Evolutionary conservation across 495 filamentous ascomycete genomes (phyloP).

Genomic region (Penicilliopsis zonata): DNA sequence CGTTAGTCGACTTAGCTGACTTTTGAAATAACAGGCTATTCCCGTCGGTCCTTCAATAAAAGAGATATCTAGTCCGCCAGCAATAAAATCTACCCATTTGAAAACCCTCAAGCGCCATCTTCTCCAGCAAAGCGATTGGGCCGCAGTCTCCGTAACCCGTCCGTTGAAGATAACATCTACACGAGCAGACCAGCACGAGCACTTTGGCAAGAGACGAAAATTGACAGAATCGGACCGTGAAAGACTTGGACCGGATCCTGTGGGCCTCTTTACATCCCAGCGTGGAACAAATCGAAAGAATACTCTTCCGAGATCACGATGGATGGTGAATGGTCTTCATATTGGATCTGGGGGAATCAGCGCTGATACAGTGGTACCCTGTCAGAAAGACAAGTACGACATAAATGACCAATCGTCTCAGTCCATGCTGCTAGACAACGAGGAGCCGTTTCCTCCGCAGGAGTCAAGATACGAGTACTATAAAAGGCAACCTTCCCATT

Average conservation of each 20-base stretch:
- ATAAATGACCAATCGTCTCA: constrained; percentile 16
- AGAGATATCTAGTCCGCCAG: too few species aligned
- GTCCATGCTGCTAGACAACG: constrained; percentile 22
- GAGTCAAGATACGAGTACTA: too few species aligned
- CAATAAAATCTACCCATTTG: background rate
- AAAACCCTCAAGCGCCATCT: constrained; percentile 17
- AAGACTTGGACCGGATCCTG: constrained; percentile 11
- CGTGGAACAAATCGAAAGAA: too few species aligned
- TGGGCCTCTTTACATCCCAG: too few species aligned
- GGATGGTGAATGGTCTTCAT: background rate
- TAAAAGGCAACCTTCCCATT: too few species aligned
- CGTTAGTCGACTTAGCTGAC: too few species aligned
- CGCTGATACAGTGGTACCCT: constrained; percentile 13
- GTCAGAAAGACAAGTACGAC: background rate
- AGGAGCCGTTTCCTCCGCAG: constrained; percentile 3
- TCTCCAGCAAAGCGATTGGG: constrained; percentile 25
- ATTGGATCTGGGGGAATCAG: constrained; percentile 13
- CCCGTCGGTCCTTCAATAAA: too few species aligned
- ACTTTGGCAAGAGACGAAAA: constrained; percentile 27
- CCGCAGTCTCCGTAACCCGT: constrained; percentile 17
- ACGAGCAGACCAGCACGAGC: constrained; percentile 13
- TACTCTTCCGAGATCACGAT: too few species aligned
- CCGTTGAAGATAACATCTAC: constrained; percentile 22
- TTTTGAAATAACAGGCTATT: too few species aligned
- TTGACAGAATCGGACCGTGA: constrained; percentile 20